A percentile compares a stretch with the other conserved stretches of the same genome.
Evolutionary conservation across 2,329 filamentous ascomycete genomes (phyloP).

Genomic region (Alternaria triticimaculans): DNA sequence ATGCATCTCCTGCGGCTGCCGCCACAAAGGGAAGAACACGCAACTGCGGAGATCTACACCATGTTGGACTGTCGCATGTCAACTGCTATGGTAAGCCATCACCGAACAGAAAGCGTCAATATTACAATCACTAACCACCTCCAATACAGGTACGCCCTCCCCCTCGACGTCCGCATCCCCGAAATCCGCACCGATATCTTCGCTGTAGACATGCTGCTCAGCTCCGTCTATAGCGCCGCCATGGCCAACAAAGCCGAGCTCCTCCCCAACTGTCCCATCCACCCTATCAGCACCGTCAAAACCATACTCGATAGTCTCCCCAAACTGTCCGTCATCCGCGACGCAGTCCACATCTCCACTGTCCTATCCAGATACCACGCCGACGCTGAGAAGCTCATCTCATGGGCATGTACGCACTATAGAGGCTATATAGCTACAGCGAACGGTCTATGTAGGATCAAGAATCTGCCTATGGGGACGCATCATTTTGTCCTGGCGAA

Average conservation of each 20-base stretch:
- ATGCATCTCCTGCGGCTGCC: slow-evolving; percentile 36
- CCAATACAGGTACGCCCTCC: slow-evolving; percentile 10
- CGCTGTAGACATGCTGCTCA: slow-evolving; percentile 39
- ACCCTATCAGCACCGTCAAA: slow-evolving; percentile 11
- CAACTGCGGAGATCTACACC: slow-evolving; percentile 32
- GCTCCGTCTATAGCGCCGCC: slow-evolving; percentile 36
- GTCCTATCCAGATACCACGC: slow-evolving; percentile 21
- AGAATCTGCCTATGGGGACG: slow-evolving; percentile 32
- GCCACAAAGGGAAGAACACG: slow-evolving; percentile 17
- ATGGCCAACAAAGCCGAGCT: slow-evolving; percentile 26
- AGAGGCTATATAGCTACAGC: slow-evolving; percentile 40
- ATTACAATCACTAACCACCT: not conserved
- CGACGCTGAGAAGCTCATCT: slow-evolving; percentile 35
- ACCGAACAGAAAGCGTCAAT: not conserved
- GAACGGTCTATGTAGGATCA: slow-evolving; percentile 33
- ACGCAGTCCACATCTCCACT: slow-evolving; percentile 20
- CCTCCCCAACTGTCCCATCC: slow-evolving; percentile 37
- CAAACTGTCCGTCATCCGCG: slow-evolving; percentile 24
- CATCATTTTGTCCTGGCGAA: slow-evolving; percentile 46
- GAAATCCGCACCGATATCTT: slow-evolving; percentile 40
- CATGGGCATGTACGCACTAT: slow-evolving; percentile 39
- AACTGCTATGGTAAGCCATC: slow-evolving; percentile 24
- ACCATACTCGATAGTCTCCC: slow-evolving; percentile 37
- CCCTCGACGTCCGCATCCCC: slow-evolving; percentile 38
- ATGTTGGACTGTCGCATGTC: slow-evolving; percentile 28